Conservation (phyloP, 805 yeast species). For the Pichia cephalocereana region DNA sequence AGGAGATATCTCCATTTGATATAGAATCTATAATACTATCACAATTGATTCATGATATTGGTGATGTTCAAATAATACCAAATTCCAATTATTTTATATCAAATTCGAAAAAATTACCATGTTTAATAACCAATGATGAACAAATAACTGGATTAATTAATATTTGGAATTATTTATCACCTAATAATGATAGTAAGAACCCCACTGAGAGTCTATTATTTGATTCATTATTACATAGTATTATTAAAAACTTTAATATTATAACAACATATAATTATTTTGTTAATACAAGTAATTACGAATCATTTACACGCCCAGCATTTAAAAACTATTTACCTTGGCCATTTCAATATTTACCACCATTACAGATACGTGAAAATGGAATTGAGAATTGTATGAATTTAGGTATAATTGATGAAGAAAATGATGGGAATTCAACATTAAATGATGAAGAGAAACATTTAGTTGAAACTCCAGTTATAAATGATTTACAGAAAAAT, state of each 20-base stretch:
- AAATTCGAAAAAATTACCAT: constrained; percentile 40
- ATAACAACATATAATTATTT: constrained; percentile 42
- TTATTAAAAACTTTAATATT: background rate
- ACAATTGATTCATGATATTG: constrained; percentile 30
- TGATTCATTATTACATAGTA: background rate
- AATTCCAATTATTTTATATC: constrained; percentile 53
- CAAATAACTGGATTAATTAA: constrained; percentile 3
- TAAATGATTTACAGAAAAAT: constrained; percentile 20
- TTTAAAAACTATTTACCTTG: constrained; percentile 50
- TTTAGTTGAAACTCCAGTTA: constrained; percentile 20
- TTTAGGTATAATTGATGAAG: constrained; percentile 25
- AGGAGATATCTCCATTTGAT: constrained; percentile 34
- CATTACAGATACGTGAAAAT: constrained; percentile 33
- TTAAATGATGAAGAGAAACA: constrained; percentile 19
- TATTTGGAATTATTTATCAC: background rate
- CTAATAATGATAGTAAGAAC: background rate
- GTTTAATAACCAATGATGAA: constrained; percentile 14
- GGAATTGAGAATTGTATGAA: constrained; percentile 25
- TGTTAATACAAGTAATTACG: constrained; percentile 50
- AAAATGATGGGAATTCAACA: constrained; percentile 4
- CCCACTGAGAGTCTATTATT: background rate
- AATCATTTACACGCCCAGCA: constrained; percentile 44
- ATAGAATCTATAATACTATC: constrained; percentile 42
- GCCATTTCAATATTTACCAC: constrained; percentile 69
- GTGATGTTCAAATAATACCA: constrained; percentile 31